These are phyloP conservation scores for Xylaria acuta DNA, from an alignment of 495 filamentous ascomycete genomes.

Conservation along the genomic window DNA sequence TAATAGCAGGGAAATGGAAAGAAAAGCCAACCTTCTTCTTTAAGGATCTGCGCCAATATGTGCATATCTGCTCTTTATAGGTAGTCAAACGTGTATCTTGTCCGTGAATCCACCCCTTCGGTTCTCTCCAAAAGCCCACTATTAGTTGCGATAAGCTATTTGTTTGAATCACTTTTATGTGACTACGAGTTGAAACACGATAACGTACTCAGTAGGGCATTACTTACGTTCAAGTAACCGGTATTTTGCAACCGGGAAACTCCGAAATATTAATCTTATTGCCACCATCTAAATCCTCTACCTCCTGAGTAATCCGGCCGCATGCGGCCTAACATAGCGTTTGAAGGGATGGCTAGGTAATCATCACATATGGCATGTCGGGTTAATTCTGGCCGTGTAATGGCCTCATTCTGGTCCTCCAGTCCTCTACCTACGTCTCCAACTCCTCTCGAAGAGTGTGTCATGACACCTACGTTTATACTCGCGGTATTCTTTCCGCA, in stretches of 20 bases:
- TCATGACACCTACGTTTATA: background rate
- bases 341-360: background rate
- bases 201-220: background rate
- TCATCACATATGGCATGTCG: background rate
- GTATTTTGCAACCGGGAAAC: background rate
- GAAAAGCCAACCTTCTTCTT: background rate
- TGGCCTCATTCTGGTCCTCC: background rate
- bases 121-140: background rate
- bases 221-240: background rate
- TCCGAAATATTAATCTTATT: background rate
- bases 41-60: background rate
- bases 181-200: background rate
- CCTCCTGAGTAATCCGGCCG: background rate
- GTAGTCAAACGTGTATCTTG: background rate
- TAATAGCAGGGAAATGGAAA: background rate
- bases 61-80: background rate
- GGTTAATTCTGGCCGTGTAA: background rate
- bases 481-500: conserved; percentile 20
- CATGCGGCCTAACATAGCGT: background rate
- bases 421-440: background rate
- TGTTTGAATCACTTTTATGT: background rate
- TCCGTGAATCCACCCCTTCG: background rate
- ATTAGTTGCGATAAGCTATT: background rate
- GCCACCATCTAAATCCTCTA: background rate
- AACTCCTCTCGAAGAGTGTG: background rate